Conservation (phyloP, 345 rosid species). For the Streptanthus diversifolius region DNA sequence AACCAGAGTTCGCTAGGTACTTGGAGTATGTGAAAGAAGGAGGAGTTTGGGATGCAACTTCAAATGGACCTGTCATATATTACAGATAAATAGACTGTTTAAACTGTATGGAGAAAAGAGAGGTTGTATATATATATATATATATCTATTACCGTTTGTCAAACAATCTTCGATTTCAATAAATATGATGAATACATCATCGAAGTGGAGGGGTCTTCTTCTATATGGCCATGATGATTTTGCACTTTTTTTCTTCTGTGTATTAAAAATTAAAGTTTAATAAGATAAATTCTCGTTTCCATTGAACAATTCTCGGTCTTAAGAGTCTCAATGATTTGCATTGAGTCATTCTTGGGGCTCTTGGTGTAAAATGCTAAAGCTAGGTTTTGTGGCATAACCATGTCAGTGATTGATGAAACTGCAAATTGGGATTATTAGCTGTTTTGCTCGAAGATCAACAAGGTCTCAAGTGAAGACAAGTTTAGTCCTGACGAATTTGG, state of each 20-base stretch:
- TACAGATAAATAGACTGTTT: slow-evolving; percentile 35
- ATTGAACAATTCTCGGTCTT: no score
- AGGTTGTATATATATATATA: no score
- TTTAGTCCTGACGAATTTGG: not conserved
- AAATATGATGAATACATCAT: no score
- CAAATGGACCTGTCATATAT: slow-evolving; percentile 49
- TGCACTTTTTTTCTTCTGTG: no score
- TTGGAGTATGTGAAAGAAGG: slow-evolving; percentile 70
- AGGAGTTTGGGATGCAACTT: slow-evolving; percentile 56
- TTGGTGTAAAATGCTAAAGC: not conserved
- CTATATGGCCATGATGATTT: no score
- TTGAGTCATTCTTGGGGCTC: not conserved
- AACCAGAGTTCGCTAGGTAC: slow-evolving; percentile 67
- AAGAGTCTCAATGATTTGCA: no score
- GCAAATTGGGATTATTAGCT: not conserved
- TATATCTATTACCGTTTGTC: no score
- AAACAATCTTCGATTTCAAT: no score
- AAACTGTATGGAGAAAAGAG: not conserved
- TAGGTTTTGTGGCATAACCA: not conserved
- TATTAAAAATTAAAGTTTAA: no score
- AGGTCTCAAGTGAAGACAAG: not conserved
- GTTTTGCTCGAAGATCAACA: not conserved
- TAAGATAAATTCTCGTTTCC: no score
- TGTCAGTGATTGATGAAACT: not conserved
- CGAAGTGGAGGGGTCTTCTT: no score